These are phyloP conservation scores for Claviceps sorghi DNA, from an alignment of 2,329 filamentous ascomycete genomes.

Conservation along the genomic window DNA sequence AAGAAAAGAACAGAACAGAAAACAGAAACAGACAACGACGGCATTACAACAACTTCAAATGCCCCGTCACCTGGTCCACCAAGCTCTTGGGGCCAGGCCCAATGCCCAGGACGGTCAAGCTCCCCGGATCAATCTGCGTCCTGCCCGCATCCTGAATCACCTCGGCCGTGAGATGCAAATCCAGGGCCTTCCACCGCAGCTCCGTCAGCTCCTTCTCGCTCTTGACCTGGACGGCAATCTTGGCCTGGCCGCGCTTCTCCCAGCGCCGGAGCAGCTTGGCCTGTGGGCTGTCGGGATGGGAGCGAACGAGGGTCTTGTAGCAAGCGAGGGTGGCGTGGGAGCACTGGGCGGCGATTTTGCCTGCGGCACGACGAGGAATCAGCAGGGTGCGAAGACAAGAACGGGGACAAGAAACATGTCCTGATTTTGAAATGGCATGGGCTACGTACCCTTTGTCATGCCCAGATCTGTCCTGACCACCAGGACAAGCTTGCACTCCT, in stretches of 20 bases:
- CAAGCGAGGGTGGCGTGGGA: conserved; percentile 93
- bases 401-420: not conserved
- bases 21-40: not conserved
- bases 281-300: conserved; percentile 37
- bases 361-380: conserved; percentile 27
- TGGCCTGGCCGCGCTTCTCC: conserved; percentile 78
- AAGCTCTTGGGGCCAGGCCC: conserved; percentile 70
- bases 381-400: not conserved
- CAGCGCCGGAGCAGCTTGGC: conserved; percentile 61
- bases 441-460: conserved; percentile 74
- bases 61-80: conserved; percentile 73
- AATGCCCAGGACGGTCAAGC: conserved; percentile 79
- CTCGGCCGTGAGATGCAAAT: conserved; percentile 72
- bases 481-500: conserved; percentile 89
- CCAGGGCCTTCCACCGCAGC: conserved; percentile 64
- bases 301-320: conserved; percentile 66
- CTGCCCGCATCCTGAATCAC: conserved; percentile 91
- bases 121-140: conserved; percentile 90
- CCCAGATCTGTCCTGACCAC: conserved; percentile 88
- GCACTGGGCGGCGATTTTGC: conserved; percentile 93
- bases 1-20: not conserved
- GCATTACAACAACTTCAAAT: conserved; percentile 62
- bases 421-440: not conserved
- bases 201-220: conserved; percentile 67
- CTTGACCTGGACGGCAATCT: conserved; percentile 84